These are phyloP conservation scores for Kazachstania martiniae DNA, from an alignment of 805 yeast species.

Conservation along the genomic window DNA sequence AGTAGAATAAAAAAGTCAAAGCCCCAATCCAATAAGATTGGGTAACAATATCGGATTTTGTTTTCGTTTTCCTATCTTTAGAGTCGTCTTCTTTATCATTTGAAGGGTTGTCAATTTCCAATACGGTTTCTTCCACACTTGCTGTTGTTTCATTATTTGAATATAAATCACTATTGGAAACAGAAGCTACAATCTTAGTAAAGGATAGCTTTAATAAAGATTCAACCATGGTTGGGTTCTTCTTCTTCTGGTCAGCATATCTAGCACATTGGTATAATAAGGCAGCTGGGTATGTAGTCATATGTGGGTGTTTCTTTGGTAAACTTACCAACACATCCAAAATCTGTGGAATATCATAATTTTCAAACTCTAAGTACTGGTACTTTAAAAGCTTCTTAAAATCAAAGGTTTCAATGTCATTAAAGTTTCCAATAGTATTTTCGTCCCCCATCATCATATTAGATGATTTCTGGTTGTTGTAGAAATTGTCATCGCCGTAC, in stretches of 20 bases:
- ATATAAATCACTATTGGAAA: conserved; percentile 26
- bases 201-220: conserved; percentile 50
- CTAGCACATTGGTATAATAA: conserved; percentile 59
- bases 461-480: conserved; percentile 8
- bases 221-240: conserved; percentile 43
- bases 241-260: conserved; percentile 47
- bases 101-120: background rate
- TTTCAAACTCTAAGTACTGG: conserved; percentile 53
- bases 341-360: conserved; percentile 63
- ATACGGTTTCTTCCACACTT: background rate
- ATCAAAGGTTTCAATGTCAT: conserved; percentile 32
- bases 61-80: background rate
- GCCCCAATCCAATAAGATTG: conserved; percentile 86
- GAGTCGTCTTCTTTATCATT: background rate
- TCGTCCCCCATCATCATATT: conserved; percentile 1
- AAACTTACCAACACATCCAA: conserved; percentile 48
- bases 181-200: conserved; percentile 48
- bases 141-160: conserved; percentile 2
- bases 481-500: conserved; percentile 5
- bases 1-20: conserved; percentile 65
- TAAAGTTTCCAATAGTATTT: conserved; percentile 1
- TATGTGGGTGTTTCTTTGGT: conserved; percentile 42
- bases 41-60: conserved; percentile 43
- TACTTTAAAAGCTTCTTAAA: conserved; percentile 44
- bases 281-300: conserved; percentile 51